Percentiles rank a stretch among this genome's conserved stretches.
Conservation (phyloP, 2,329 filamentous ascomycete species). For the Ceratocystis papillata region DNA sequence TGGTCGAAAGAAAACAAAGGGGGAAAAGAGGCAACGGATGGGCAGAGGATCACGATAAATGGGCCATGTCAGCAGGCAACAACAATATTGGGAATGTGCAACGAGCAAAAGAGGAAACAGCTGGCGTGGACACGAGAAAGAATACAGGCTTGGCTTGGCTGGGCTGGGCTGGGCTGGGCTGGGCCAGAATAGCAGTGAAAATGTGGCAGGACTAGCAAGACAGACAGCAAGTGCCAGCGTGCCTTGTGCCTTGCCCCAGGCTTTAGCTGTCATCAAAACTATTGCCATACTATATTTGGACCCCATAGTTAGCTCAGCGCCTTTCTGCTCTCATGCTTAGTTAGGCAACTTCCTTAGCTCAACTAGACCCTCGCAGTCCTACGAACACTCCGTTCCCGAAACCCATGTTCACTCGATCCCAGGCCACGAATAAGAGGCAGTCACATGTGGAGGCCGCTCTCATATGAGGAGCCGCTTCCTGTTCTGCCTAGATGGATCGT, state of each 20-base stretch:
- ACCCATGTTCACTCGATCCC: not conserved
- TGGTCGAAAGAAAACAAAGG: not conserved
- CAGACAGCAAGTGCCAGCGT: too few species aligned
- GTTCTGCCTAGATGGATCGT: not conserved
- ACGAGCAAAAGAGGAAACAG: not conserved
- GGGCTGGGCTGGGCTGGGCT: too few species aligned
- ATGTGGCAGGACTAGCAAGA: too few species aligned
- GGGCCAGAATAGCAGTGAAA: too few species aligned
- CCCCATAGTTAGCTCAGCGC: too few species aligned
- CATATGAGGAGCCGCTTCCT: not conserved
- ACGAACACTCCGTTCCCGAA: not conserved
- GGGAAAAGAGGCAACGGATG: not conserved
- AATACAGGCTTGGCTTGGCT: not conserved
- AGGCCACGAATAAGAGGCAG: not conserved
- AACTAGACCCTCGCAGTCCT: not conserved
- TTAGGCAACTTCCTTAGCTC: too few species aligned
- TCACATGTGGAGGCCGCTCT: not conserved
- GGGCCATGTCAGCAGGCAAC: slow-evolving; percentile 1
- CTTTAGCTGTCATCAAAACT: too few species aligned
- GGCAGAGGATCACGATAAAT: not conserved
- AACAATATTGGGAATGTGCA: not conserved
- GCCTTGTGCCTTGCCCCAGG: too few species aligned
- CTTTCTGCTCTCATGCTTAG: too few species aligned
- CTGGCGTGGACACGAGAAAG: not conserved
- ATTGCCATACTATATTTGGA: too few species aligned